Evolutionary conservation across 106 monocot species (phyloP), one percentile per base, ranked within the genome.

Genomic region (Ottelia alismoides): DNA sequence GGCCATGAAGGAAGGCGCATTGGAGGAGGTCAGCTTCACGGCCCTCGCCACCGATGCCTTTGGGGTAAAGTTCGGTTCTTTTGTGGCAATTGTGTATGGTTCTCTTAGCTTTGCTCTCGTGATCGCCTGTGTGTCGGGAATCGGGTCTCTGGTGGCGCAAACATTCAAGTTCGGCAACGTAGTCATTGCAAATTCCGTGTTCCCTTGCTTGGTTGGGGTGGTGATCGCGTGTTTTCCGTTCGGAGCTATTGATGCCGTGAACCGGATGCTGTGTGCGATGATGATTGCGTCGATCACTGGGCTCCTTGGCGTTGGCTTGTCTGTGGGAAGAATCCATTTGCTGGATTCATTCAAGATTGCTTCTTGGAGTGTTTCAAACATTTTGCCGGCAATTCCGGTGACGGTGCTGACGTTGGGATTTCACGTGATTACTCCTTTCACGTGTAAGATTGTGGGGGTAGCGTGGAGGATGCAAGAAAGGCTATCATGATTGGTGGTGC

Each of bases 341-440:
- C 3, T 84, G 48, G 28, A 31, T 17, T 85, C 78, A 28, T 32
- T 85, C 17, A 19, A 40, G 1, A 72, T 60, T 50, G 62, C 75
- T 46, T 81, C 65, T 32, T 91, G 81, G 81, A 64, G 50, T 14
- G 66, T 67, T 1, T 31, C 53, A 1, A 58, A 72, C 0, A 70
- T 85, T 31, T 23, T 81, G 35, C 80, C 78, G 2, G 81, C 84
- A 0, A 73, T 91, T 22, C 84, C 81, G 3, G 78, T 85, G 20
- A 78, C 84, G 0, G 81, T 91, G 26, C 75, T 91, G 9, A 91
- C 90, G 1, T 40, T 91, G 16, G 90, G 90, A 1, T 91, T 91
- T 49, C 90, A 91, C 61, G 89, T 84, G 14, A 81, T 91, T 46
- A 91, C 84, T 47, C 84, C 90, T 0, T 85, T 85, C 55, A 69